Evolutionary conservation across 805 yeast genomes (phyloP).

Genomic region (Metschnikowia cubensis): DNA sequence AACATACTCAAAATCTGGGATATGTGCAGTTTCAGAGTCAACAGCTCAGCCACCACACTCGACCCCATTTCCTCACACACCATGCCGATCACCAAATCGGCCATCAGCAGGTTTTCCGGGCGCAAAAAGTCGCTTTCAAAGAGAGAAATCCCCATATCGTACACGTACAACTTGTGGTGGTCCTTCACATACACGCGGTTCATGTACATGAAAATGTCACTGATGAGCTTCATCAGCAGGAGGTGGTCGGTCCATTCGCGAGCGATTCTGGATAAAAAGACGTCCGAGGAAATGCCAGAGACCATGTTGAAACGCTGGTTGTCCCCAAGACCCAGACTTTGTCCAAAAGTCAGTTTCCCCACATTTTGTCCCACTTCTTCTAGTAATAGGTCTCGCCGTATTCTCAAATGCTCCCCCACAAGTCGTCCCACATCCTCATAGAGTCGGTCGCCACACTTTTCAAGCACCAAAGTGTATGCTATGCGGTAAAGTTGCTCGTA

Average conservation of each 20-base stretch:
- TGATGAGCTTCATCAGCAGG: slow-evolving; percentile 67
- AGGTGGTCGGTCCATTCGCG: slow-evolving; percentile 69
- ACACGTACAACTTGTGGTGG: slow-evolving; percentile 55
- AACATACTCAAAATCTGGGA: slow-evolving; percentile 66
- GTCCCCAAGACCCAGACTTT: too few relatives aligned
- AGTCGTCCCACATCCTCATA: slow-evolving; percentile 56
- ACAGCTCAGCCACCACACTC: neutral
- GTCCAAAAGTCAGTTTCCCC: too few relatives aligned
- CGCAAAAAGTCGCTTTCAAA: slow-evolving; percentile 62
- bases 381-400: too few relatives aligned
- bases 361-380: too few relatives aligned
- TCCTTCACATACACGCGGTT: slow-evolving; percentile 82
- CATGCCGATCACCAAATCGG: slow-evolving; percentile 44
- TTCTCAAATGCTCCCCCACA: slow-evolving; percentile 43
- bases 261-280: slow-evolving; percentile 15
- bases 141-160: slow-evolving; percentile 67
- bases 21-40: slow-evolving; percentile 52
- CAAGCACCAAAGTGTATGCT: slow-evolving; percentile 70
- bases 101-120: slow-evolving; percentile 47
- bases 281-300: too few relatives aligned
- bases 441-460: slow-evolving; percentile 61
- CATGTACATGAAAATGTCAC: slow-evolving; percentile 82
- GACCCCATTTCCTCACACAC: slow-evolving; percentile 51
- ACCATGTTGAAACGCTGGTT: too few relatives aligned
- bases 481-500: slow-evolving; percentile 80